Conservation (phyloP, 2,329 filamentous ascomycete genomes). For the Colletotrichum viniferum region DNA sequence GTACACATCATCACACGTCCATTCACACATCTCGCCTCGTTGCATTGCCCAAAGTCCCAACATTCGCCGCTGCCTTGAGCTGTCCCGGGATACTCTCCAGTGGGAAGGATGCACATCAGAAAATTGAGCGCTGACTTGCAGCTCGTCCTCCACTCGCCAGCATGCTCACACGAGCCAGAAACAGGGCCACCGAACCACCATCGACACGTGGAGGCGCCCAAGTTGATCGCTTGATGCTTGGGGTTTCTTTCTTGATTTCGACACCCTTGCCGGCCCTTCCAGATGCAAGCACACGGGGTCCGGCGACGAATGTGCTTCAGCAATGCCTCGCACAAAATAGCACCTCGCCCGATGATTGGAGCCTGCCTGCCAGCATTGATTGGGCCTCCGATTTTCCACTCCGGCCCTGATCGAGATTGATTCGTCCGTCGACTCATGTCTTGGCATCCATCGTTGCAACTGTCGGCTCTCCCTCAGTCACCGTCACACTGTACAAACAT, state of each 20-base stretch:
- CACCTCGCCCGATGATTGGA: not conserved
- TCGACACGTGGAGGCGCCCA: slow-evolving; percentile 17
- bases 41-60: not conserved
- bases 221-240: slow-evolving; percentile 15
- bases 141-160: not conserved
- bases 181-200: not conserved
- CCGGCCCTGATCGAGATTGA: slow-evolving; percentile 4
- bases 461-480: not conserved
- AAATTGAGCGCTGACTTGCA: slow-evolving; percentile 1
- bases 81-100: not conserved
- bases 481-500: not conserved
- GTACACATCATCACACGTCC: not conserved
- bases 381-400: not conserved
- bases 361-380: not conserved
- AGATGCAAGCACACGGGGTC: not conserved
- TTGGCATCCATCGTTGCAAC: not conserved
- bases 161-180: not conserved
- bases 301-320: not conserved
- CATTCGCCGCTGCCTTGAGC: not conserved
- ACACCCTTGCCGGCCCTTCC: not conserved
- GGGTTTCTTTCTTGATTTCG: not conserved
- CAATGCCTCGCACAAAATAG: slow-evolving; percentile 7
- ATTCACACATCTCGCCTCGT: not conserved
- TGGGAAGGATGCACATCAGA: not conserved
- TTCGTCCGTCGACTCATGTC: not conserved